Percentiles rank a stretch among this genome's conserved stretches.
These are phyloP conservation scores for Pseudogymnoascus sp. DNA, from an alignment of 2,329 filamentous ascomycete species.

Conservation along the genomic window DNA sequence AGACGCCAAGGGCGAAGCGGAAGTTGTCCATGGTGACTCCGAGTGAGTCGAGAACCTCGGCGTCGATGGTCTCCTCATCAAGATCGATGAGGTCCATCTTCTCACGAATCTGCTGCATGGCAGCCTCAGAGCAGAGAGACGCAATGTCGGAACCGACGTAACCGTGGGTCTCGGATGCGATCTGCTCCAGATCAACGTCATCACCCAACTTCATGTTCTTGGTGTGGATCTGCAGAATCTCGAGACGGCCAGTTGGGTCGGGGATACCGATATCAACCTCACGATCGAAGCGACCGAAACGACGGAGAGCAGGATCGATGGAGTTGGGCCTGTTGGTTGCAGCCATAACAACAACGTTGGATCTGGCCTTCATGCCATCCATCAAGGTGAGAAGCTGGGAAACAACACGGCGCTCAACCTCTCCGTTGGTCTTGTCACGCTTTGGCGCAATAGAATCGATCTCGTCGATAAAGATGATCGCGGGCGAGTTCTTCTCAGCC, in stretches of 20 bases:
- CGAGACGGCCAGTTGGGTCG: constrained; percentile 93
- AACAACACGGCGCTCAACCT: constrained; percentile 96
- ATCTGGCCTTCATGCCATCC: constrained; percentile 99
- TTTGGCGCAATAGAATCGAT: constrained; percentile 99
- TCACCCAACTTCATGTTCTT: constrained; percentile 99
- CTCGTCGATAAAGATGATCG: constrained; percentile 99
- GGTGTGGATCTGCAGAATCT: constrained; percentile 98
- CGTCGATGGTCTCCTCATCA: constrained; percentile 97
- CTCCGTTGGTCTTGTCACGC: constrained; percentile 99
- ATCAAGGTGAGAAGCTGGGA: constrained; percentile 95
- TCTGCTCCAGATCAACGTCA: constrained; percentile 93
- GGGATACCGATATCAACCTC: constrained; percentile 98
- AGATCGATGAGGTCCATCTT: constrained; percentile 99
- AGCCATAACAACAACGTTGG: constrained; percentile 98
- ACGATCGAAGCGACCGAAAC: constrained; percentile 97
- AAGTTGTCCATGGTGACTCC: constrained; percentile 99
- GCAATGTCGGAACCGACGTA: constrained; percentile 98
- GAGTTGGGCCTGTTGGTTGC: constrained; percentile 98
- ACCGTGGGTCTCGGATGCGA: constrained; percentile 95
- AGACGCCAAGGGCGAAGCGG: constrained; percentile 94
- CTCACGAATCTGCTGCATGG: constrained; percentile 99
- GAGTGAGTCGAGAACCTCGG: constrained; percentile 94
- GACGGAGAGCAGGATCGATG: constrained; percentile 92
- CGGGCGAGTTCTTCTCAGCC: constrained; percentile 97
- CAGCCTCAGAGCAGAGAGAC: constrained; percentile 95